Percentiles rank a stretch among this genome's conserved stretches.
phyloP scores from a whole-genome alignment of 2,329 filamentous ascomycete genomes.

The Claviceps sp. region DNA sequence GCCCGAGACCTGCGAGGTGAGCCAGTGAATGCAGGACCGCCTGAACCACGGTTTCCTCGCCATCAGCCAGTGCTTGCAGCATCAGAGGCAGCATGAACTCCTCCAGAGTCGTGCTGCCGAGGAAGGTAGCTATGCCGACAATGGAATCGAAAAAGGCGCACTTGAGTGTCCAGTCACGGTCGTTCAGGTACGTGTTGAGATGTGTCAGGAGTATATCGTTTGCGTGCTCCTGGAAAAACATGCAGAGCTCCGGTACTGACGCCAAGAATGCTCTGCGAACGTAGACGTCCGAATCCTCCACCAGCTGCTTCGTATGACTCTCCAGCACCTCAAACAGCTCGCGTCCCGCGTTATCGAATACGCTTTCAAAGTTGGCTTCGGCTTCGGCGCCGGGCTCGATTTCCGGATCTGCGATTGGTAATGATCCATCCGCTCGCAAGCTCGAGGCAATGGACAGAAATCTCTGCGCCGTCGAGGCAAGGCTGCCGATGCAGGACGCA shows the following conservation, averaged over 20 bases:
- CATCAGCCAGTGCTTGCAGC: constrained; percentile 85
- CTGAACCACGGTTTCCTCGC: constrained; percentile 88
- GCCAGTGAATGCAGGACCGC: constrained; percentile 79
- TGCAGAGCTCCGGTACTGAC: constrained; percentile 81
- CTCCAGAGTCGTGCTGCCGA: constrained; percentile 79
- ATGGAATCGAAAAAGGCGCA: constrained; percentile 95
- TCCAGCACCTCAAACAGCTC: constrained; percentile 80
- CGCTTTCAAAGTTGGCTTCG: constrained; percentile 60
- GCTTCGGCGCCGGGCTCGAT: constrained; percentile 57
- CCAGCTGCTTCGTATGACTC: constrained; percentile 71
- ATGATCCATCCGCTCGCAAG: constrained; percentile 67
- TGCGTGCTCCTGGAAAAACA: constrained; percentile 86
- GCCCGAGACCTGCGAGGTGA: constrained; percentile 73
- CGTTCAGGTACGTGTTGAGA: constrained; percentile 92
- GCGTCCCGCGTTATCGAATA: constrained; percentile 76
- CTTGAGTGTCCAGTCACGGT: constrained; percentile 90
- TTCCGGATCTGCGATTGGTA: constrained; percentile 65
- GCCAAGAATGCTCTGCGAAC: constrained; percentile 84
- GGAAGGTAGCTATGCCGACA: constrained; percentile 79
- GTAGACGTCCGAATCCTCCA: constrained; percentile 74
- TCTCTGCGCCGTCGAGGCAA: constrained; percentile 71
- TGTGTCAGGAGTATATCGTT: constrained; percentile 96
- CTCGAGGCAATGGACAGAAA: constrained; percentile 89
- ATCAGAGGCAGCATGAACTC: constrained; percentile 93
- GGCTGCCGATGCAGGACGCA: constrained; percentile 77